Evolutionary conservation across 495 filamentous ascomycete species (phyloP), one percentile per base, ranked within the genome.

Genomic region (Opeltia flavorubescens): DNA sequence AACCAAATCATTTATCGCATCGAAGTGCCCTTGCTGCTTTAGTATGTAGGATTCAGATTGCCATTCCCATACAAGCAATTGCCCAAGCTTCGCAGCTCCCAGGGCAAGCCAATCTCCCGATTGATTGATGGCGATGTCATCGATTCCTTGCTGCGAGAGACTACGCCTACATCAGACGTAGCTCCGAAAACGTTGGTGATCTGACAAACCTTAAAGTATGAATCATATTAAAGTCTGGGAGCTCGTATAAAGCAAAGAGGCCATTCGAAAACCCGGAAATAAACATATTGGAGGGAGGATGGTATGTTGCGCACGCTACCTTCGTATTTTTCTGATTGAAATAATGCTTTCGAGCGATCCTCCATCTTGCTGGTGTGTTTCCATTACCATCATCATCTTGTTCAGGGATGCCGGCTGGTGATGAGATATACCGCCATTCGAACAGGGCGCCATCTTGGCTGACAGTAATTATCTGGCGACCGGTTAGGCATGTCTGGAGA

Each of bases 1-100:
- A 11, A 80, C 80, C 5, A 98, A 68, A 6, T 89, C 70, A 62
- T 95, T 96, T 78, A 95, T 86, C n/a, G 86, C 80, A 58, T 98
- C 93, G 41, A 93, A 84, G 63, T 98, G 91, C 1, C 89, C 89
- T 63, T 96, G 91, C 57, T 98, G 91, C 62, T 96, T 98, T 28
- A 98, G 64, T 47, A 98, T 89, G 63, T 96, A 96, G n/a, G 93
- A 95, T 61, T 98, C 91, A 1, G 93, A 96, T 57, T 96, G 93
- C 93, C 93, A 96, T 62, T 98, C 91, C 91, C 91, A 98, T 21
- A 98, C 93, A 29, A 98, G 71, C 12, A 98, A 67, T 52, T 98
- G 91, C 11, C 91, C 91, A 23, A 93, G 75, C 47, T 89, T 89
- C 13, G 93, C 94, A 4, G 91, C 89, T n/a, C 89, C 91, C 62